Evolutionary conservation across 495 filamentous ascomycete species (phyloP).

Genomic region (Aspergillus biplanus): DNA sequence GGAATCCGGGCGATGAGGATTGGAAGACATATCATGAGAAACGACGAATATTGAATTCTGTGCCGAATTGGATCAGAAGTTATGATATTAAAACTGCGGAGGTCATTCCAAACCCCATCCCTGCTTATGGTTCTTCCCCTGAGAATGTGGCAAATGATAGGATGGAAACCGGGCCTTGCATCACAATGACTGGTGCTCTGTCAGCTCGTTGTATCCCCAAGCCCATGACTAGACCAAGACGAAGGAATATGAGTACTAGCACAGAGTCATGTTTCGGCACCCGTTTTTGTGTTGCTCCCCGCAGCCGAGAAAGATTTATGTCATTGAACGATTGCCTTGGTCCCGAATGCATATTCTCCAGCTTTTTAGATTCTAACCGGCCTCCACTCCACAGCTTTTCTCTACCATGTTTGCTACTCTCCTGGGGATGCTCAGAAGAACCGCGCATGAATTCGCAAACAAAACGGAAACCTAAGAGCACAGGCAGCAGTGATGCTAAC

Average conservation of each 20-base stretch:
- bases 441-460: neutral
- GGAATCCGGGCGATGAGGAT: conserved; percentile 40
- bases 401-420: conserved; percentile 23
- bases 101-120: conserved; percentile 33
- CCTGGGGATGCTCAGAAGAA: neutral
- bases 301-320: neutral
- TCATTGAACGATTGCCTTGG: neutral
- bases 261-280: neutral
- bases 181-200: conserved; percentile 19
- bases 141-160: neutral
- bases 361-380: conserved; percentile 4
- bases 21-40: conserved; percentile 22
- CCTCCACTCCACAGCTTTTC: conserved; percentile 13
- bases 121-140: neutral
- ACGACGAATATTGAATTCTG: conserved; percentile 21
- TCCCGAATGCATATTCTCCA: neutral
- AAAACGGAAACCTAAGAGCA: neutral
- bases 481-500: neutral
- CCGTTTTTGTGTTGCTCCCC: neutral
- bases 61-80: conserved; percentile 33
- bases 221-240: neutral
- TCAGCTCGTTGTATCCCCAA: neutral
- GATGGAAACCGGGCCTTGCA: neutral
- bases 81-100: conserved; percentile 32
- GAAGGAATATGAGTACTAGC: neutral